Evolutionary conservation across 2,329 filamentous ascomycete species (phyloP), one percentile per base, ranked within the genome.

Genomic region (Fusarium heterosporum): DNA sequence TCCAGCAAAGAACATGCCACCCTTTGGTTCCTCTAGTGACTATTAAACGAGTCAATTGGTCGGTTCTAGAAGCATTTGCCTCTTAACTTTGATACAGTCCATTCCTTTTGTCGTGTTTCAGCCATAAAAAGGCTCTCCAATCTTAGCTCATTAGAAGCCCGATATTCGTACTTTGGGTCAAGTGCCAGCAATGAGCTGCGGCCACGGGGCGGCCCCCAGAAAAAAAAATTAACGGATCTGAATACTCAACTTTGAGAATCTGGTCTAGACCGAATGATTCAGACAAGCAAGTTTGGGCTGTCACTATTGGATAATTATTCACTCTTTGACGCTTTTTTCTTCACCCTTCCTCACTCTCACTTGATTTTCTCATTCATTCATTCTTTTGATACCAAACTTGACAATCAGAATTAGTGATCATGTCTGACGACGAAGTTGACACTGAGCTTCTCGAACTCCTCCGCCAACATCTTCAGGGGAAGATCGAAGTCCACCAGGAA

Each of bases 341-440:
- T 48, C 36, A 25, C 38, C 22, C 39, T 26, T 26, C n/a, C n/a
- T 46, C 19, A 30, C 41, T 59, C 43, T 55, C 38, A 55, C 29
- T 55, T 40, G 19, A 11, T 39, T 41, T 19, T 38, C 26, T 12
- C 8, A 17, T 28, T 17, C 10, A 30, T 32, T 34, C 13, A 32
- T 28, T 48, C 17, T 19, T 49, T 50, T 17, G 6, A 34, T 29
- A 12, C 19, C 3, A 28, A 6, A 22, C 29, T 30, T 38, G 19
- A 39, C 29, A 48, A 16, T n/a, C 36, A 30, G 62, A 34, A 25
- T 29, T 29, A 17, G 17, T 11, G 43, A 36, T 38, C 50, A 96
- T 96, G 92, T 96, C 93, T 45, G 93, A 97, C 82, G 93, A 97
- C 78, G 95, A 97, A 78, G 90, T 90, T 46, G 95, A 97, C 75